Base-by-base conservation (phyloP, 2,329 filamentous ascomycete genomes). In the Neofusicoccum laricinum region DNA sequence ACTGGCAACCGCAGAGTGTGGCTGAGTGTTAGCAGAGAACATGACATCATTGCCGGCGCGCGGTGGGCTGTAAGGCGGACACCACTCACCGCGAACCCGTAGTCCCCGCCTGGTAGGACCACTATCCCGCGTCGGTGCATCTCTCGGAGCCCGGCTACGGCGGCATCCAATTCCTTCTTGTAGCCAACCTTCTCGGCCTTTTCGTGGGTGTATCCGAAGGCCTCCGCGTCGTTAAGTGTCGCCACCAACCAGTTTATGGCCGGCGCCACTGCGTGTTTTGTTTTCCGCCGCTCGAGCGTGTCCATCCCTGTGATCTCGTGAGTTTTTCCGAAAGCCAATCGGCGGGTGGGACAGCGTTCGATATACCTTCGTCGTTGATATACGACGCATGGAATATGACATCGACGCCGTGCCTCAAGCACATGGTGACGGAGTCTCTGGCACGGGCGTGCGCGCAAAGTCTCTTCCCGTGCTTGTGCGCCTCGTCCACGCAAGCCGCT, bases 361-460 rank as follows among this genome's bases (percentile, higher is more conserved):
- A 63, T 82, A 78, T 4, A n/a, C 41, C 41, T 17, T 43, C 41
- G n/a, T 43, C 41, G n/a, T 17, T 15, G 14, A 79, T 79, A 57
- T 76, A 82, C 0, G 75, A 78, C 0, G 77, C 81, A 66, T 83
- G 80, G 65, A 79, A 82, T 45, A 83, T 81, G 7, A 81, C 76
- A 57, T 83, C 81, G 0, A 83, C 78, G 1, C 80, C 80, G 49
- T 79, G 76, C 63, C 72, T 72, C 43, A 80, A 68, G 67, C 77
- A 81, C 73, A 80, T 76, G 46, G 74, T 77, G 4, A 83, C 77
- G 0, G 76, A 78, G 48, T 81, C 81, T 46, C 78, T 66, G 2
- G 80, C 77, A 32, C 81, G 70, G 5, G 80, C 80, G 69, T 82
- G 80, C 0, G 80, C 73, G 63, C 81, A 43, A 10, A 83, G 67